Conservation (phyloP, 2,329 filamentous ascomycete genomes). For the Talaromyces sp. region DNA sequence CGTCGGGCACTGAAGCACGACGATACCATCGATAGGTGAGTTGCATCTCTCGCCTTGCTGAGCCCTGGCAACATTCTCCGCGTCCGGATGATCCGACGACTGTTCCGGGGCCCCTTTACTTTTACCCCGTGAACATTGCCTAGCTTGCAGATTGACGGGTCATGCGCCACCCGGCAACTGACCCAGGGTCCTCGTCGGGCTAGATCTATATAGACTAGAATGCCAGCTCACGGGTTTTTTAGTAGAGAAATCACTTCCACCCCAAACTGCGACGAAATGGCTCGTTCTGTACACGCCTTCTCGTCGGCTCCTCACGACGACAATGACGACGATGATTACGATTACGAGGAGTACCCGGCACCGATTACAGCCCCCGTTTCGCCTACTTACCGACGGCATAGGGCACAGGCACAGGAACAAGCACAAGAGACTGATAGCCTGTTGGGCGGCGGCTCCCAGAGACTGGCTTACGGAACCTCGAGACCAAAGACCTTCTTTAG, state of each 20-base stretch:
- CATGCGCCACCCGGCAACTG: background rate
- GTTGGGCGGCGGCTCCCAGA: conserved; percentile 11
- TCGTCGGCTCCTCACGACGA: background rate
- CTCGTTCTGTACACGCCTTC: conserved; percentile 9
- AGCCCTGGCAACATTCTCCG: background rate
- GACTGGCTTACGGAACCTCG: conserved; percentile 29
- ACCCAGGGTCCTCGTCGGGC: background rate
- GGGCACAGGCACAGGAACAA: conserved; percentile 22
- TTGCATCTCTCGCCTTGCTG: background rate
- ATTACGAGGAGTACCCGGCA: background rate
- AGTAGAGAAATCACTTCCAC: background rate
- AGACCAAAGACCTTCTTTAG: conserved; percentile 28
- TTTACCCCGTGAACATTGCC: background rate
- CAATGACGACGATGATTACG: conserved; percentile 9
- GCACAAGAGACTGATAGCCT: conserved; percentile 19
- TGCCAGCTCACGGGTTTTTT: background rate
- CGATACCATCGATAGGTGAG: background rate
- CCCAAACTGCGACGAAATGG: conserved; percentile 5
- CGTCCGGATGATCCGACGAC: background rate
- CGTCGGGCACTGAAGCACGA: background rate
- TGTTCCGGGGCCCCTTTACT: background rate
- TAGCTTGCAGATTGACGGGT: background rate
- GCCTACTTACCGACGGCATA: conserved; percentile 27
- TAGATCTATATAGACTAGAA: background rate
- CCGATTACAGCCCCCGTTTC: conserved; percentile 29